A percentile compares a stretch with the other conserved stretches of the same genome.
Evolutionary conservation across 192 early-diverging fungal species (phyloP).

Genomic region (Oehlia diaphana): DNA sequence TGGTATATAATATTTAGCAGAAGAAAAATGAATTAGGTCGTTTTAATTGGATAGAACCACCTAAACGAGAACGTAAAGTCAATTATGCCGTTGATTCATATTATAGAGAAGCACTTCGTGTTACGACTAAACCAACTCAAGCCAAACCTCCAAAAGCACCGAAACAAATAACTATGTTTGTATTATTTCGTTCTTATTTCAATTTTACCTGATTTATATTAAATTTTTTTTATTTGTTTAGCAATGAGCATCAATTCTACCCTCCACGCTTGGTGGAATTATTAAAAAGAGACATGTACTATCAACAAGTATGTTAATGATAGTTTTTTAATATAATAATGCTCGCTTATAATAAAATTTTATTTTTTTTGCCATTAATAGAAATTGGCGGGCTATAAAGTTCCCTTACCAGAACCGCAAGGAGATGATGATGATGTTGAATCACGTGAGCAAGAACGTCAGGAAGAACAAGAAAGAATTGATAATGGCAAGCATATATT

Average conservation of each 20-base stretch:
- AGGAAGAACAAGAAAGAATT: slow-evolving; percentile 80
- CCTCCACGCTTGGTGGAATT: slow-evolving; percentile 75
- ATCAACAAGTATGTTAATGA: slow-evolving; percentile 49
- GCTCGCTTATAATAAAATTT: background rate
- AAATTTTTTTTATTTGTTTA: slow-evolving; percentile 26
- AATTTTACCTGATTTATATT: background rate
- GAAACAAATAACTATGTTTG: slow-evolving; percentile 59
- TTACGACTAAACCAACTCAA: slow-evolving; percentile 55
- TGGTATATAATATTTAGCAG: slow-evolving; percentile 12
- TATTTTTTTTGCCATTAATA: slow-evolving; percentile 11
- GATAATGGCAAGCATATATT: slow-evolving; percentile 56
- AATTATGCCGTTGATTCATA: slow-evolving; percentile 93
- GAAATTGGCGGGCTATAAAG: slow-evolving; percentile 73
- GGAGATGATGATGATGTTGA: slow-evolving; percentile 42
- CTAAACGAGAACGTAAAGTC: slow-evolving; percentile 91
- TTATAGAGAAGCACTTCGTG: slow-evolving; percentile 83
- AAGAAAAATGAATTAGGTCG: slow-evolving; percentile 57
- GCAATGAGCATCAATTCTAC: slow-evolving; percentile 93
- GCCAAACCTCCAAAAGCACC: slow-evolving; percentile 61
- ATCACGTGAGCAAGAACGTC: slow-evolving; percentile 58
- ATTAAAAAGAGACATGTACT: slow-evolving; percentile 79
- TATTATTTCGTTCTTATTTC: background rate
- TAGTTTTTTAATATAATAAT: background rate
- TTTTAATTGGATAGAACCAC: slow-evolving; percentile 90
- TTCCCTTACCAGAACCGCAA: slow-evolving; percentile 53